These are phyloP conservation scores for Erythrophleum fordii DNA, from an alignment of 306 rosid genomes.

Conservation along the genomic window DNA sequence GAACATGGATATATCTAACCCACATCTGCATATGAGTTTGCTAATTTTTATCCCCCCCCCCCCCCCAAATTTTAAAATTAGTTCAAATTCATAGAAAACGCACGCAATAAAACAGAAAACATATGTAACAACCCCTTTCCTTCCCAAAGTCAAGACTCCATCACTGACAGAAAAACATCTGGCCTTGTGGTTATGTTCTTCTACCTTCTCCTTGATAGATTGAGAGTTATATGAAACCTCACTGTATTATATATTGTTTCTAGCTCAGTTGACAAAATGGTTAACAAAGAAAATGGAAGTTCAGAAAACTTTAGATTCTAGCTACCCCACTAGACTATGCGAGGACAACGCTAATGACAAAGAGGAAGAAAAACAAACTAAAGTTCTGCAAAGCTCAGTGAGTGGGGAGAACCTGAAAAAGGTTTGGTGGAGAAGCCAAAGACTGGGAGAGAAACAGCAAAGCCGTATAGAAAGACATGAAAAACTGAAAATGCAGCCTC, in stretches of 20 bases:
- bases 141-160: constrained; percentile 46
- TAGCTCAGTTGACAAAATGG: background rate
- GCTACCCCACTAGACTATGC: constrained; percentile 10
- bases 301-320: background rate
- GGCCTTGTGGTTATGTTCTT: constrained; percentile 26
- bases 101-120: constrained; percentile 32
- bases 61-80: no score
- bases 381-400: constrained; percentile 25
- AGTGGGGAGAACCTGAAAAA: constrained; percentile 34
- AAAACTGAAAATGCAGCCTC: constrained; percentile 53
- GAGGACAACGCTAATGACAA: background rate
- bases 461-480: constrained; percentile 30
- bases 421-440: constrained; percentile 42
- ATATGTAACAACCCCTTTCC: constrained; percentile 33
- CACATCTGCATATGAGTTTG: constrained; percentile 41
- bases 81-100: constrained; percentile 1
- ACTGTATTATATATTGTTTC: background rate
- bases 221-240: constrained; percentile 1
- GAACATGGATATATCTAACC: constrained; percentile 31
- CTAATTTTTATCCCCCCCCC: constrained; percentile 3
- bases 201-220: constrained; percentile 11
- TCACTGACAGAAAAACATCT: constrained; percentile 33
- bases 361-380: background rate
- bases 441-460: constrained; percentile 29
- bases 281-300: background rate